Base-by-base conservation (phyloP, 306 rosid genomes). In the Ziziphus jujuba region DNA sequence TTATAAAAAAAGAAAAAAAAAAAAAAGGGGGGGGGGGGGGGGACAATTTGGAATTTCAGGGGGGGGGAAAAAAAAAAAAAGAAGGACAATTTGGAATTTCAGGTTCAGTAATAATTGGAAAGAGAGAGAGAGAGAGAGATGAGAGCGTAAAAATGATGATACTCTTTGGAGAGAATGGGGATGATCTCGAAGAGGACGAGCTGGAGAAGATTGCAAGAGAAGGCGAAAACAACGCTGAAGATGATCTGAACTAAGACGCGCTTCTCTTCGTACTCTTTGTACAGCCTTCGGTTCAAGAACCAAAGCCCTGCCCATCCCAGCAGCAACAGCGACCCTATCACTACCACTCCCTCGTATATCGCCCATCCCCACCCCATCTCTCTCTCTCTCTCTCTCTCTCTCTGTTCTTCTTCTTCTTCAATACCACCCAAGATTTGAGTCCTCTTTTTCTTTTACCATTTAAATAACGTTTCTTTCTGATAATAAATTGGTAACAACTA, bases 171-270 rank as follows among this genome's bases (percentile, higher is more conserved):
- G n/a, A 93, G 99, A 56, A 93, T 36, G 44, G 96, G 99, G 49
- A 93, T 90, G 86, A 93, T 93, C 90, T 93, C 99, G 72, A 93
- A 93, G 70, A 93, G 80, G 9, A 93, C 99, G 10, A 93, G 97
- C 76, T 93, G 96, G 38, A 93, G 85, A 20, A 93, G 99, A 81
- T 93, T 90, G 82, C 97, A 90, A 56, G 97, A 93, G 89, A 93
- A 90, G 51, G 99, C 91, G 40, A 93, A 90, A 71, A 93, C 96
- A 38, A 90, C 82, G 83, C 95, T 86, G 91, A 93, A 93, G 45
- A 93, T 82, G 77, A 93, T 88, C 77, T 93, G 96, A 38, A 93
- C 99, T 23, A 88, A 82, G 0, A 81, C 89, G 2, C 92, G 87
- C 75, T 93, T 93, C 61, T 93, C 97, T 79, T 93, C 99, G 70